phyloP scores from a whole-genome alignment of 1,284 basidiomycete genomes.

The Cryptococcus deneoformans region DNA sequence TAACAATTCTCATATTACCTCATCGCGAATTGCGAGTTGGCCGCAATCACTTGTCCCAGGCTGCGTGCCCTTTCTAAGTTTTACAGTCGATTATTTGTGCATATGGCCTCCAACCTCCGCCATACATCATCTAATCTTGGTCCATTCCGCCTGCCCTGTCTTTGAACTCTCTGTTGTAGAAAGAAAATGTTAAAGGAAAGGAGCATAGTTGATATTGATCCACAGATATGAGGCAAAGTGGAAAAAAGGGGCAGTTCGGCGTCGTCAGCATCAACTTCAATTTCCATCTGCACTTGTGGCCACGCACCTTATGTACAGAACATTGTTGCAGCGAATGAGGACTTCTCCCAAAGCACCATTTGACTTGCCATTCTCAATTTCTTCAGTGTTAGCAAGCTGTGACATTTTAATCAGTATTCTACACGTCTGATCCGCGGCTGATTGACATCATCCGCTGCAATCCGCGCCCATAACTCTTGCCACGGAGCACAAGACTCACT shows the following conservation, averaged over 20 bases:
- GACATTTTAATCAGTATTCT: background rate
- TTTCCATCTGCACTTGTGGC: background rate
- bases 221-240: background rate
- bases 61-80: too few relatives aligned
- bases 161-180: background rate
- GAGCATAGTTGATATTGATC: background rate
- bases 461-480: background rate
- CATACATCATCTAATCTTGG: too few relatives aligned
- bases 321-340: constrained; percentile 97
- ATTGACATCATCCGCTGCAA: background rate
- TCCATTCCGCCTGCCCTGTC: too few relatives aligned
- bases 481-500: constrained; percentile 54
- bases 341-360: constrained; percentile 97
- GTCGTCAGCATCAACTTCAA: background rate
- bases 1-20: too few relatives aligned
- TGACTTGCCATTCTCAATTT: constrained; percentile 94
- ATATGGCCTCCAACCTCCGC: too few relatives aligned
- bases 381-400: constrained; percentile 96
- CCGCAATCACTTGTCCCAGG: too few relatives aligned
- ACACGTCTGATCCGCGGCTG: background rate
- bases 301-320: constrained; percentile 69
- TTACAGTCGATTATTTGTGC: too few relatives aligned
- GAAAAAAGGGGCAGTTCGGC: background rate
- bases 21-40: too few relatives aligned
- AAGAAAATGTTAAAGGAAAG: background rate